Base-by-base conservation (phyloP, 768 basidiomycete species). In the Lactarius sp. region DNA sequence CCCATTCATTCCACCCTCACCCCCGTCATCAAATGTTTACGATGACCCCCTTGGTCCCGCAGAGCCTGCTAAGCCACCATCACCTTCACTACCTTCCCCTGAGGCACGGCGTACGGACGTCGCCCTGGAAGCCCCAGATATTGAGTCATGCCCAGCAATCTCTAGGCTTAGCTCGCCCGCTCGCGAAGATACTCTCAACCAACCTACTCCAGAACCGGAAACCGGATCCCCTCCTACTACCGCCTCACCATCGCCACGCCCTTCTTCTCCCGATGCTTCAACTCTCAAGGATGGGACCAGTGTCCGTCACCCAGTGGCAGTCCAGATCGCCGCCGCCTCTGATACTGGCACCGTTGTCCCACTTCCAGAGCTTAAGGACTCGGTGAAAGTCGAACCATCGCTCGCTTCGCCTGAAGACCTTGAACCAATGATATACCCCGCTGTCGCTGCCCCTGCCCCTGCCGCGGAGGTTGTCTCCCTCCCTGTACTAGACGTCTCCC, bases 211-310 rank as follows among this genome's bases (percentile, higher is more conserved):
- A 14, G 54, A 52, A 16, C 59, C 42, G 39, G 54, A 52, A 20
- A 18, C 54, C 18, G 20, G 34, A 34, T 47, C 12, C 7, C 49
- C 49, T 16, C 53, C 59, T 4, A 27, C 59, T 36, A 44, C 53
- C 8, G 47, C 53, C 22, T 52, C 59, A 39, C 54, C 54, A 34
- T 51, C 63, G 46, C 54, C 49, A 58, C 59, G 22, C 10, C 33
- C 47, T 36, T 12, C 42, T 51, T 55, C 59, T 13, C 63, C 63
- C 55, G 16, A 16, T 22, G 22, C 34, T 22, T 46, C 27, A 39
- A 14, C 33, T 49, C 46, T 33, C 20, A 27, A 36, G 56, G 46
- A 59, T 47, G 44, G 27, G 5, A 41, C 34, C 2, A 41, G 8
- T 49, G 31, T 7, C 27, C 52, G 54, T 39, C 57, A 54, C 27